phyloP scores from a whole-genome alignment of 2,329 filamentous ascomycete genomes.

The Microthyrium microscopicum region DNA sequence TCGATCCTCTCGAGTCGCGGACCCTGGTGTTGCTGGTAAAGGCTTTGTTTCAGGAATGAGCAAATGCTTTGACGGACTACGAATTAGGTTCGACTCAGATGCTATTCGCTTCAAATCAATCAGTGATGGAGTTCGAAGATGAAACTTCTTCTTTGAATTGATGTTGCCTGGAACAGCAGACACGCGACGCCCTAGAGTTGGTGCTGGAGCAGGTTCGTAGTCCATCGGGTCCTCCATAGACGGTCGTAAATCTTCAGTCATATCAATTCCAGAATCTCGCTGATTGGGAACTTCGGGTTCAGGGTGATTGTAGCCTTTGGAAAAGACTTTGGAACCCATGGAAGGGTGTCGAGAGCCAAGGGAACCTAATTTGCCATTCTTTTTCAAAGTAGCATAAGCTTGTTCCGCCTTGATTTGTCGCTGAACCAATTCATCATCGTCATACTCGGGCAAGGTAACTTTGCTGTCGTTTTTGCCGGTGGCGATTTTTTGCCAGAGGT shows the following conservation, averaged over 20 bases:
- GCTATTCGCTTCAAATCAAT: slow-evolving; percentile 17
- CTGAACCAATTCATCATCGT: slow-evolving; percentile 24
- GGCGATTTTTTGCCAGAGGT: slow-evolving; percentile 26
- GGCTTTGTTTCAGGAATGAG: too few relatives aligned
- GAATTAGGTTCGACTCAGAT: slow-evolving; percentile 18
- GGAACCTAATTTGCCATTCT: slow-evolving; percentile 30
- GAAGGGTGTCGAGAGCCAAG: slow-evolving; percentile 2
- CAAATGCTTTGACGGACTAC: slow-evolving; percentile 16
- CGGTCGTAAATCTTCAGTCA: slow-evolving; percentile 11
- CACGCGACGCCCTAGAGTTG: slow-evolving; percentile 8
- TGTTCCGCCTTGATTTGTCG: slow-evolving; percentile 14
- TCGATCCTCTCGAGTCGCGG: too few relatives aligned
- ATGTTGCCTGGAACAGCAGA: slow-evolving; percentile 7
- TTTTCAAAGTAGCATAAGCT: slow-evolving; percentile 24
- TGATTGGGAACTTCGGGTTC: slow-evolving; percentile 8
- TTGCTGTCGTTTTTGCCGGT: slow-evolving; percentile 28
- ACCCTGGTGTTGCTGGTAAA: too few relatives aligned
- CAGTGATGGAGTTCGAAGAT: slow-evolving; percentile 18
- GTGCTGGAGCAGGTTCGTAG: background rate
- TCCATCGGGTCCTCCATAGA: slow-evolving; percentile 15
- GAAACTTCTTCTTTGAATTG: slow-evolving; percentile 1
- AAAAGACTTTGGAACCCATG: background rate
- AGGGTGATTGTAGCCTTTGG: slow-evolving; percentile 3
- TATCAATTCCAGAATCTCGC: slow-evolving; percentile 16
- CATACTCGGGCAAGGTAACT: too few relatives aligned